Conservation (phyloP, 75 land plant species). For the Pinus taeda region DNA sequence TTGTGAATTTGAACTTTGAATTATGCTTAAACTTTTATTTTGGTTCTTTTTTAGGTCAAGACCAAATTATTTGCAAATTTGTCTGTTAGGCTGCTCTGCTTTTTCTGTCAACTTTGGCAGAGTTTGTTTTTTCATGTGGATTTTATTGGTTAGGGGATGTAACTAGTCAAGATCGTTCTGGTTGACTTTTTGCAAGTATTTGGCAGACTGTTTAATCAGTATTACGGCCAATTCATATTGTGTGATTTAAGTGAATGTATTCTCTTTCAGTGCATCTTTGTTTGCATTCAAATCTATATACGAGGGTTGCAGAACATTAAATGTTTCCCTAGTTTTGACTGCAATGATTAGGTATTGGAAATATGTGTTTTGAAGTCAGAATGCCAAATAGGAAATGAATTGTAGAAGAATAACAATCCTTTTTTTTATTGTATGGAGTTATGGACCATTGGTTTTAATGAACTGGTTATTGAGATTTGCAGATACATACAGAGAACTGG, state of each 20-base stretch:
- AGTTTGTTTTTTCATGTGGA: not conserved
- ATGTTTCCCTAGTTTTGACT: conserved; percentile 7
- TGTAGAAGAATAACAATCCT: not conserved
- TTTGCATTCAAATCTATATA: not conserved
- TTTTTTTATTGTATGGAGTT: not conserved
- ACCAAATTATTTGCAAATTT: too few species aligned
- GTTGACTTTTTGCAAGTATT: not conserved
- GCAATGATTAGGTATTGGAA: conserved; percentile 2
- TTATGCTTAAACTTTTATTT: too few species aligned
- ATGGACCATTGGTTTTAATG: not conserved
- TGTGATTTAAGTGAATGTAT: not conserved
- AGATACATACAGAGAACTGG: conserved; percentile 94
- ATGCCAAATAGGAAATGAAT: not conserved
- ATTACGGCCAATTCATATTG: not conserved
- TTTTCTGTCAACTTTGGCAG: too few species aligned
- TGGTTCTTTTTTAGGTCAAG: too few species aligned
- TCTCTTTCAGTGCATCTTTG: not conserved
- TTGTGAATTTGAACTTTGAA: too few species aligned
- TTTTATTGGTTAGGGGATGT: not conserved
- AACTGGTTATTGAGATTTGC: conserved; percentile 9
- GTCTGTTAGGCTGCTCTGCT: too few species aligned
- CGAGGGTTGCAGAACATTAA: not conserved
- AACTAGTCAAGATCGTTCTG: not conserved
- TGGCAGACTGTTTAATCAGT: not conserved
- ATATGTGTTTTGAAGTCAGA: not conserved